A percentile compares a stretch with the other conserved stretches of the same genome.
Conservation (phyloP, 345 rosid species). For the Linum usitatissimum region DNA sequence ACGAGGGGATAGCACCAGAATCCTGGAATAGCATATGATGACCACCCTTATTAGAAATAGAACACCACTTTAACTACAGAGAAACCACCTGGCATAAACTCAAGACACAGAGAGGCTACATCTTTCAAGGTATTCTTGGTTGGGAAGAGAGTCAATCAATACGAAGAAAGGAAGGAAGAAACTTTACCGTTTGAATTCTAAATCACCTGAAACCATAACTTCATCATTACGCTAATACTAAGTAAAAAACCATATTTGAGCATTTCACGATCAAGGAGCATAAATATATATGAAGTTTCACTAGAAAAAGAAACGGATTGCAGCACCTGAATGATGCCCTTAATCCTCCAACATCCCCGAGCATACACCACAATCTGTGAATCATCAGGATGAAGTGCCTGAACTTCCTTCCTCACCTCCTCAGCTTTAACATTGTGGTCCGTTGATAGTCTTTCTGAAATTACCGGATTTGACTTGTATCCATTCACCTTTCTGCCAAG, state of each 20-base stretch:
- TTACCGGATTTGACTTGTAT: constrained; percentile 31
- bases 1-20: constrained; percentile 26
- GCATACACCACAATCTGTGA: constrained; percentile 66
- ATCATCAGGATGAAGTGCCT: constrained; percentile 95
- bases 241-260: not conserved
- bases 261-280: constrained; percentile 2
- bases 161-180: not conserved
- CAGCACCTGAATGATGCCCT: constrained; percentile 92
- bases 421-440: constrained; percentile 93
- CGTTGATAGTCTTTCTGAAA: constrained; percentile 78
- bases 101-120: not conserved
- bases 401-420: constrained; percentile 89
- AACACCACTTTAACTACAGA: constrained; percentile 5
- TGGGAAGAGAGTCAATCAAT: not conserved
- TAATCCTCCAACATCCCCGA: constrained; percentile 95
- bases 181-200: not conserved
- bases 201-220: not conserved
- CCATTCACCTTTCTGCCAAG: constrained; percentile 52
- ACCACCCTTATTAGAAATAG: constrained; percentile 10
- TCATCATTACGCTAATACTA: not conserved
- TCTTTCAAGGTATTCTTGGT: not conserved
- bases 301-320: not conserved
- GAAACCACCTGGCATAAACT: not conserved
- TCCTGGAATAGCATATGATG: constrained; percentile 34
- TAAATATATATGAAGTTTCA: not conserved